These are phyloP conservation scores for Dispira parvispora DNA, from an alignment of 192 early-diverging fungal species.

Conservation along the genomic window DNA sequence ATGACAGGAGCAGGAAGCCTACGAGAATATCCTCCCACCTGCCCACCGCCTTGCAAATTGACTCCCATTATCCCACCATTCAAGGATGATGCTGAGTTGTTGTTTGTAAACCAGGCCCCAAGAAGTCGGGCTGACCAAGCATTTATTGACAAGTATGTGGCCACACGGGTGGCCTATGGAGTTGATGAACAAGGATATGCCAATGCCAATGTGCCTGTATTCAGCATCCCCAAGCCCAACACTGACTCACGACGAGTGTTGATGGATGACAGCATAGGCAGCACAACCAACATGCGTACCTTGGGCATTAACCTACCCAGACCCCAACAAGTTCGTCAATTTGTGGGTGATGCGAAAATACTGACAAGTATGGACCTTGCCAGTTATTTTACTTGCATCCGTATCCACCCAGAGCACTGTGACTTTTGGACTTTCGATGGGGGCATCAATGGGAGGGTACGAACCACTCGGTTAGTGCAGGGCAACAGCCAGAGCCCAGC, in stretches of 20 bases:
- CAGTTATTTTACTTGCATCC: slow-evolving; percentile 9
- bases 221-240: slow-evolving; percentile 13
- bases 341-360: slow-evolving; percentile 8
- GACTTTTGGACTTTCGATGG: slow-evolving; percentile 13
- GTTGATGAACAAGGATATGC: slow-evolving; percentile 13
- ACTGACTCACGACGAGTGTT: slow-evolving; percentile 4
- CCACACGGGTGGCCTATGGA: slow-evolving; percentile 10
- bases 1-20: neutral
- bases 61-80: slow-evolving; percentile 14
- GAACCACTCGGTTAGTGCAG: no score
- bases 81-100: neutral
- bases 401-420: neutral
- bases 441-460: neutral
- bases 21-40: slow-evolving; percentile 10
- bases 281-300: neutral
- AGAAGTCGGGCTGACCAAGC: slow-evolving; percentile 7
- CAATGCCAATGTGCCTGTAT: slow-evolving; percentile 11
- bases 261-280: slow-evolving; percentile 3
- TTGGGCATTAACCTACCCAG: neutral
- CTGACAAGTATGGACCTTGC: slow-evolving; percentile 11
- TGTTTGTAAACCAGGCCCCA: slow-evolving; percentile 11
- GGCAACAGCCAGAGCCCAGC: slow-evolving; percentile 13
- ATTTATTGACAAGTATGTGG: neutral
- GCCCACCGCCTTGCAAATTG: slow-evolving; percentile 13
- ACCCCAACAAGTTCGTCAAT: neutral